phyloP scores from a whole-genome alignment of 352 stramenopile species.

The Hyaloperonospora arabidopsidis region DNA sequence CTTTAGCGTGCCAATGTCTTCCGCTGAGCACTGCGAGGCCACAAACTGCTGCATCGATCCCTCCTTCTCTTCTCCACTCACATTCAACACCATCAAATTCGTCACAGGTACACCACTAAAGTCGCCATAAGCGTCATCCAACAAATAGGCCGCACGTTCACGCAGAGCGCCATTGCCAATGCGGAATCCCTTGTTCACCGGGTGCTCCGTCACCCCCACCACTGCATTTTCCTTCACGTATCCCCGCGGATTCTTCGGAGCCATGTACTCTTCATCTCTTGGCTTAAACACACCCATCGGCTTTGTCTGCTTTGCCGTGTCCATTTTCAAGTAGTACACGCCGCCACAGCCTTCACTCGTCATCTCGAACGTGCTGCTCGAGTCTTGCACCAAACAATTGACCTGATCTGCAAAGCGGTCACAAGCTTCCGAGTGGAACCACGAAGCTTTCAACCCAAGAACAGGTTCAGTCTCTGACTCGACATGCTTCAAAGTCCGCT shows the following conservation, averaged over 20 bases:
- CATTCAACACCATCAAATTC: constrained; percentile 57
- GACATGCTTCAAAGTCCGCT: constrained; percentile 2
- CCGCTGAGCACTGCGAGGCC: constrained; percentile 70
- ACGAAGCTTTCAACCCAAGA: constrained; percentile 23
- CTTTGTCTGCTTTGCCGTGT: constrained; percentile 20
- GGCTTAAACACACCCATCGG: constrained; percentile 94
- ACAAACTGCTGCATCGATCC: constrained; percentile 83
- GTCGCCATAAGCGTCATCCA: constrained; percentile 67
- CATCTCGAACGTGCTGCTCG: constrained; percentile 40
- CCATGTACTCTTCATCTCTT: constrained; percentile 98
- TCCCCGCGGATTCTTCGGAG: constrained; percentile 95
- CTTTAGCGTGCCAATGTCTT: constrained; percentile 85
- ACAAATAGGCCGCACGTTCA: constrained; percentile 76
- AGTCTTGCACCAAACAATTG: constrained; percentile 26
- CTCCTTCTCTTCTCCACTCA: constrained; percentile 65
- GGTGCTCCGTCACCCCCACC: constrained; percentile 74
- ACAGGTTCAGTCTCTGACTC: constrained; percentile 16
- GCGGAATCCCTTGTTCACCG: constrained; percentile 78
- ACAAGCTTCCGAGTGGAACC: constrained; percentile 38
- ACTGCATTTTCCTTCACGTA: constrained; percentile 84
- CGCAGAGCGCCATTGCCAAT: constrained; percentile 80
- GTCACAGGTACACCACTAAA: constrained; percentile 84
- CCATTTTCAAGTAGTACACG: constrained; percentile 45
- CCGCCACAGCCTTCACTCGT: constrained; percentile 77
- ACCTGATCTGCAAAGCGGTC: constrained; percentile 41